Conservation (phyloP, 1,284 basidiomycete species). For the Ganoderma sp. region DNA sequence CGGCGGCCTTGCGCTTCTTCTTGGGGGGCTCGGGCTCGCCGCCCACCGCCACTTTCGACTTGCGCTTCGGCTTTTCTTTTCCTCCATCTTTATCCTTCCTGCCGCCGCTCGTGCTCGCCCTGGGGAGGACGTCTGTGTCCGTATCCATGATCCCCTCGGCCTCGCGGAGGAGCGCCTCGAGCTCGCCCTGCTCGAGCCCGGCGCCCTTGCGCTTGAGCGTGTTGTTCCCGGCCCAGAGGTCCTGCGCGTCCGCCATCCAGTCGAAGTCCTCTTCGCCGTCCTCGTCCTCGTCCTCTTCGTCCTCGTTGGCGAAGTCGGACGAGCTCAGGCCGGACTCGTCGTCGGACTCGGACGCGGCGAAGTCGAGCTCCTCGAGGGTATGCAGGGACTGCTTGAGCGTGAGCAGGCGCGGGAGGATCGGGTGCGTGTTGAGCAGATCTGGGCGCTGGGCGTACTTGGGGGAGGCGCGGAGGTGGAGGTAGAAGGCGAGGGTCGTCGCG, state of each 20-base stretch:
- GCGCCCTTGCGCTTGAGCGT: slow-evolving; percentile 28
- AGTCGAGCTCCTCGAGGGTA: slow-evolving; percentile 84
- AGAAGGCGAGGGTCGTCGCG: slow-evolving; percentile 90
- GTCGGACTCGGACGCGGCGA: slow-evolving; percentile 64
- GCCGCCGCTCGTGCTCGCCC: neutral
- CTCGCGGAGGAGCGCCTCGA: slow-evolving; percentile 61
- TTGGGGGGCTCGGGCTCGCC: slow-evolving; percentile 38
- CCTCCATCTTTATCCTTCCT: slow-evolving; percentile 18
- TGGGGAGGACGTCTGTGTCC: slow-evolving; percentile 21
- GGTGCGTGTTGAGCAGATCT: slow-evolving; percentile 72
- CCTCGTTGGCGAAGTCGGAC: slow-evolving; percentile 42
- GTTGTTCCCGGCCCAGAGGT: slow-evolving; percentile 33
- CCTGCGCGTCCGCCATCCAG: slow-evolving; percentile 31
- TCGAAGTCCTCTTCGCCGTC: slow-evolving; percentile 36
- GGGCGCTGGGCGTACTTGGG: slow-evolving; percentile 68
- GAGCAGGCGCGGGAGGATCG: slow-evolving; percentile 83
- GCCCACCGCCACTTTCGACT: slow-evolving; percentile 35
- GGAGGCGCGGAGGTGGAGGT: slow-evolving; percentile 83
- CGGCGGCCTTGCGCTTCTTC: slow-evolving; percentile 40
- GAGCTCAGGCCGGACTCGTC: slow-evolving; percentile 45
- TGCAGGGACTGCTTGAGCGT: slow-evolving; percentile 85
- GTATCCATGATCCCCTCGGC: slow-evolving; percentile 41
- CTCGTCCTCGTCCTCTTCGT: slow-evolving; percentile 41
- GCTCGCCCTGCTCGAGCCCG: slow-evolving; percentile 56
- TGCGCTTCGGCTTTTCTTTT: slow-evolving; percentile 35